These are phyloP conservation scores for Apiotrichum mycotoxinovorans DNA, from an alignment of 1,284 basidiomycete species.

Conservation along the genomic window DNA sequence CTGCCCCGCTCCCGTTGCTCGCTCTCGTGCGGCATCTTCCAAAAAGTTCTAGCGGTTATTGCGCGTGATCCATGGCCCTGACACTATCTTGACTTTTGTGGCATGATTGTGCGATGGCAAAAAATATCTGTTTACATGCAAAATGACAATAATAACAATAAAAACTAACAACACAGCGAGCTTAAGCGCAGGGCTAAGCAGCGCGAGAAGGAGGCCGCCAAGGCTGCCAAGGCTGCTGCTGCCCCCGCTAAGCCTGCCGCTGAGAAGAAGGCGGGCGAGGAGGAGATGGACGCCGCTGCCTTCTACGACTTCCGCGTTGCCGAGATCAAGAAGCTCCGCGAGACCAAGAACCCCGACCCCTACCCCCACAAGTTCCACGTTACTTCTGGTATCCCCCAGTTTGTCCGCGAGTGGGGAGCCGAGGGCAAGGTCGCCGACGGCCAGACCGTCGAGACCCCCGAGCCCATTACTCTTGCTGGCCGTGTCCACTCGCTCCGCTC, in stretches of 20 bases:
- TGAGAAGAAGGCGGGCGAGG: conserved; percentile 44
- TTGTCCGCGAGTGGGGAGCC: conserved; percentile 69
- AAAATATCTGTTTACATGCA: not conserved
- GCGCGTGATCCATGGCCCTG: not conserved
- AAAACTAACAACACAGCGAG: conserved; percentile 59
- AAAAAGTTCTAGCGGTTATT: not conserved
- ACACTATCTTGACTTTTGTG: too few relatives aligned
- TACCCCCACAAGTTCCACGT: conserved; percentile 99
- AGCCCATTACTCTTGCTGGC: conserved; percentile 67
- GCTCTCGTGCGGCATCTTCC: not conserved
- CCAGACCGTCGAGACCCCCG: conserved; percentile 23
- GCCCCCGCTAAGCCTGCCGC: conserved; percentile 40
- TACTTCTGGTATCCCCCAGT: conserved; percentile 69
- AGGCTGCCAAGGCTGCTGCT: conserved; percentile 69
- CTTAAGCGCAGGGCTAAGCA: conserved; percentile 86
- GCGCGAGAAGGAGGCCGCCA: conserved; percentile 76
- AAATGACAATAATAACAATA: too few relatives aligned
- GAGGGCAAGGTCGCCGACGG: conserved; percentile 63
- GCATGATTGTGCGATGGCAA: too few relatives aligned
- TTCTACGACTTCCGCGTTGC: conserved; percentile 92
- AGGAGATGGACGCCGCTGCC: conserved; percentile 58
- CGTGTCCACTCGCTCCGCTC: conserved; percentile 86
- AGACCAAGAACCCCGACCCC: conserved; percentile 81
- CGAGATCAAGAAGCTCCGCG: conserved; percentile 79
- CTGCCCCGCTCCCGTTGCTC: conserved; percentile 19